Evolutionary conservation across 176 grass and related monocot genomes (phyloP).

Genomic region (Oryza brachyantha): DNA sequence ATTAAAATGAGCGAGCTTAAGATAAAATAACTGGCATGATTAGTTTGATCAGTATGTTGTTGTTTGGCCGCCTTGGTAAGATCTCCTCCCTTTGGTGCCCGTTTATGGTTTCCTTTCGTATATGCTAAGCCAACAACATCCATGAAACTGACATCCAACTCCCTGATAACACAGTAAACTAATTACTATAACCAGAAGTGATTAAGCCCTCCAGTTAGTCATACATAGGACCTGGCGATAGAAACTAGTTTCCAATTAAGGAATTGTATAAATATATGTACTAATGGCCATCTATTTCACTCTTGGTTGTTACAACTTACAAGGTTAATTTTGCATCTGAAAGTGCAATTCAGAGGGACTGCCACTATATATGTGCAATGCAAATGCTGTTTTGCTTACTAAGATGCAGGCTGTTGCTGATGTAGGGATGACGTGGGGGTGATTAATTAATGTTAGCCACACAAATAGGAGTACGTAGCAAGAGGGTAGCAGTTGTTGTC

Average conservation of each 20-base stretch:
- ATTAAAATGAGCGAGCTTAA: conserved; percentile 19
- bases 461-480: conserved; percentile 8
- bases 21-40: conserved; percentile 20
- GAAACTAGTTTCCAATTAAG: not conserved
- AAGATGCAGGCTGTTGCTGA: not conserved
- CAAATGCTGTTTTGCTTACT: not conserved
- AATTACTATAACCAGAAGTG: not conserved
- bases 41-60: conserved; percentile 29
- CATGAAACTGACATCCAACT: conserved; percentile 3
- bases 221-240: not conserved
- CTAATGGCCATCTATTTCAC: not conserved
- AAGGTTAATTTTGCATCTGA: no score
- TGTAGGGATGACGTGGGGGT: conserved; percentile 29
- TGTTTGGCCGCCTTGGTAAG: conserved; percentile 32
- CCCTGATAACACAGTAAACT: not conserved
- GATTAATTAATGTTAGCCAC: conserved; percentile 37
- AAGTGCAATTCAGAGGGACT: not conserved
- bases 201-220: not conserved
- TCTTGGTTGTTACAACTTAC: not conserved
- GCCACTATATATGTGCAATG: not conserved
- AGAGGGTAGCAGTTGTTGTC: conserved; percentile 44
- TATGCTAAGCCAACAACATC: conserved; percentile 6
- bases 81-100: not conserved
- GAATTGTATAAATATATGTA: not conserved
- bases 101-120: conserved; percentile 10